These are phyloP conservation scores for Osmanthus fragrans DNA, from an alignment of 257 asterid genomes.

Conservation along the genomic window DNA sequence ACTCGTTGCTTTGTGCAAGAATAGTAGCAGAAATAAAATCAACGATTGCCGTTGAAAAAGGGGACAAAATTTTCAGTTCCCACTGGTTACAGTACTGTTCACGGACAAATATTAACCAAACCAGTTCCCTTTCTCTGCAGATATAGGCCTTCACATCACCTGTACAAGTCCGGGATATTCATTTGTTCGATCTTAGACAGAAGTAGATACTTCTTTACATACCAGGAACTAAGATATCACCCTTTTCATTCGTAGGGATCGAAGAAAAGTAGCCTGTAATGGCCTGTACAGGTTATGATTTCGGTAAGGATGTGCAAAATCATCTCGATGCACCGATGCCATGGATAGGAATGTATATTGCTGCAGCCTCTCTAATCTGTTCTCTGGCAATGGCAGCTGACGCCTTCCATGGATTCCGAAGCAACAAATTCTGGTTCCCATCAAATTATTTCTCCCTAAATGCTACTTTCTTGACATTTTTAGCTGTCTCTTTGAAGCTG, in stretches of 20 bases:
- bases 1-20: no score
- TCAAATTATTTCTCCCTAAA: slow-evolving; percentile 3
- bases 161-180: neutral
- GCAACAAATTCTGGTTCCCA: slow-evolving; percentile 1
- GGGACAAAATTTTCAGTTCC: neutral
- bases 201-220: no score
- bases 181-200: neutral
- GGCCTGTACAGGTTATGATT: neutral
- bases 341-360: slow-evolving; percentile 27
- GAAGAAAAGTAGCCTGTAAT: neutral
- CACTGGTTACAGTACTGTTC: neutral
- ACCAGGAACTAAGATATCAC: neutral
- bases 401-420: neutral
- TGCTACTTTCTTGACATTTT: neutral
- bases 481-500: neutral
- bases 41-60: no score
- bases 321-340: slow-evolving; percentile 23
- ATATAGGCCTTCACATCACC: neutral
- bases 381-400: slow-evolving; percentile 9
- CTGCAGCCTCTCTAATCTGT: slow-evolving; percentile 19
- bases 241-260: neutral
- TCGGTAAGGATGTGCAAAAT: neutral
- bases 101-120: no score
- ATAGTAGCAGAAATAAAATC: no score
- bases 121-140: no score